Evolutionary conservation across 768 basidiomycete species (phyloP).

Genomic region (Lactarius deliciosus): DNA sequence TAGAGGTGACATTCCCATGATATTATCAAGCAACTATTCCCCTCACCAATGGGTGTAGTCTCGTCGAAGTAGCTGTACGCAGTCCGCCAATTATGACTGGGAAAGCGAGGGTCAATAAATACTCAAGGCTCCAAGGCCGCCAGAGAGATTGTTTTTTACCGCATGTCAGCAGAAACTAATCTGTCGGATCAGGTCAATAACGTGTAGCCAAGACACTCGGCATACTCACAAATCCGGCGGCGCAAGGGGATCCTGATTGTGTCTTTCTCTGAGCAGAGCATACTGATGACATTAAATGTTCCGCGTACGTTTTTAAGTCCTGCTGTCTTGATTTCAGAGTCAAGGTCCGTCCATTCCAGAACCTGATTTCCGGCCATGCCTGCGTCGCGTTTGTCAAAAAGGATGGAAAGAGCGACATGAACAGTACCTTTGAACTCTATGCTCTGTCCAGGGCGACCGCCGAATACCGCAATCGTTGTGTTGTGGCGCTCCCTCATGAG

Average conservation of each 20-base stretch:
- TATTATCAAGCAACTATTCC: background rate
- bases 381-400: background rate
- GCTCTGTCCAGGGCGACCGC: constrained; percentile 48
- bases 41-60: constrained; percentile 24
- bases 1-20: background rate
- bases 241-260: constrained; percentile 37
- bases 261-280: background rate
- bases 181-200: constrained; percentile 16
- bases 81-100: constrained; percentile 27
- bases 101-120: background rate
- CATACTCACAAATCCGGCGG: constrained; percentile 41
- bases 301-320: constrained; percentile 37
- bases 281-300: background rate
- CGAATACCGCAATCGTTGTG: constrained; percentile 52
- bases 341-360: constrained; percentile 36
- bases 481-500: constrained; percentile 53
- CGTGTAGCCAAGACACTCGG: background rate
- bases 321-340: constrained; percentile 36
- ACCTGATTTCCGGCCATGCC: constrained; percentile 39
- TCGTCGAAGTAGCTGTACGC: constrained; percentile 22
- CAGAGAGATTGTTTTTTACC: background rate
- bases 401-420: background rate
- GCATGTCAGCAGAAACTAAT: constrained; percentile 23
- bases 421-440: constrained; percentile 48
- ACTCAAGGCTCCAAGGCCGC: background rate